phyloP scores from a whole-genome alignment of 202 grass and related monocot genomes.

The Digitaria exilis region DNA sequence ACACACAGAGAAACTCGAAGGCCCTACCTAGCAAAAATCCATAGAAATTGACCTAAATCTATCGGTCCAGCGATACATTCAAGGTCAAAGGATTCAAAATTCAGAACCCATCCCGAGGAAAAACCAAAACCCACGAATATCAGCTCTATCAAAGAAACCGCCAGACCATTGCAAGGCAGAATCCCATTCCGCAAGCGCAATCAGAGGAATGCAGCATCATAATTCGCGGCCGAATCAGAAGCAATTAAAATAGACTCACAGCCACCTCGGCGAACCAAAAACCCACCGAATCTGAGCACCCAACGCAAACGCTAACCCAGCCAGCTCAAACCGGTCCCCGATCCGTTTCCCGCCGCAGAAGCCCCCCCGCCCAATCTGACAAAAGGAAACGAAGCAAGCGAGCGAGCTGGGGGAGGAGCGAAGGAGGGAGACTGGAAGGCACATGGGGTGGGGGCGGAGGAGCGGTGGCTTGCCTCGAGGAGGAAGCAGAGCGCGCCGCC shows the following conservation, averaged over 20 bases:
- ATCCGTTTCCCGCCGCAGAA: conserved; percentile 34
- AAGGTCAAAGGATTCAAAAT: no score
- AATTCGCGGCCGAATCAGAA: background rate
- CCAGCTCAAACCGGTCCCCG: background rate
- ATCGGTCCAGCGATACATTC: no score
- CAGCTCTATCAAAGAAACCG: no score
- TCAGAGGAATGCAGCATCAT: background rate
- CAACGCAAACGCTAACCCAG: conserved; percentile 23
- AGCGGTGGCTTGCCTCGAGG: conserved; percentile 53
- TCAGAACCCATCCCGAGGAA: no score
- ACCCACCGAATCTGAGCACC: conserved; percentile 39
- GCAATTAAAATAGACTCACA: background rate
- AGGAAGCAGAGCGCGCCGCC: conserved; percentile 67
- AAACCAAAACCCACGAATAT: no score
- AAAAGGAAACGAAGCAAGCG: conserved; percentile 25
- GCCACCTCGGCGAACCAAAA: background rate
- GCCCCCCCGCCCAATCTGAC: conserved; percentile 37
- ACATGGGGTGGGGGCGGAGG: background rate
- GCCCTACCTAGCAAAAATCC: background rate
- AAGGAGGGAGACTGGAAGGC: background rate
- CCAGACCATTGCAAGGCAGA: conserved; percentile 17
- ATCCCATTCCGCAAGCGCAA: conserved; percentile 16
- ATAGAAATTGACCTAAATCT: background rate
- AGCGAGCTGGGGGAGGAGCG: background rate
- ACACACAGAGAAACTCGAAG: no score